Evolutionary conservation across 2,329 filamentous ascomycete species (phyloP).

Genomic region (Fusarium sp.): DNA sequence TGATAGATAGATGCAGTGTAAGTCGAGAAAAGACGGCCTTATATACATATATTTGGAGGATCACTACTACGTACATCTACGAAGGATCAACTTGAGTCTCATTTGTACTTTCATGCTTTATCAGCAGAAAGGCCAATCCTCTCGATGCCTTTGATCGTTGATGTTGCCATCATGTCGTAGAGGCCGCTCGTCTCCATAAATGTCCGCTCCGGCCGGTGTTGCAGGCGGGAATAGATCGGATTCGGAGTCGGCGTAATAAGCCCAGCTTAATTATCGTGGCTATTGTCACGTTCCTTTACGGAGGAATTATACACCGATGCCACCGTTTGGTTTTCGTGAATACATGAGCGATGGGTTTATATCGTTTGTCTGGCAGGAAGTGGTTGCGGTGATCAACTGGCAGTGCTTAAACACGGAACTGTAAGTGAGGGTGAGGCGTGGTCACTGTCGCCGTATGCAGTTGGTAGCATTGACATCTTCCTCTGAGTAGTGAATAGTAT

Average conservation of each 20-base stretch:
- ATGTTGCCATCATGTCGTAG: background rate
- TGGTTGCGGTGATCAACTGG: background rate
- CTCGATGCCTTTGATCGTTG: constrained; percentile 2
- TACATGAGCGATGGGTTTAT: background rate
- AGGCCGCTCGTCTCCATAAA: constrained; percentile 12
- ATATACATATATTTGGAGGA: constrained; percentile 5
- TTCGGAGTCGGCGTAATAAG: constrained; percentile 4
- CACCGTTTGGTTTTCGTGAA: background rate
- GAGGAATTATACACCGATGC: background rate
- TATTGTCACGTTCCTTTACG: background rate
- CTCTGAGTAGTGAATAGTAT: background rate
- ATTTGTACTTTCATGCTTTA: constrained; percentile 10
- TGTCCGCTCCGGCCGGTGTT: constrained; percentile 11
- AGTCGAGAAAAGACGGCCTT: background rate
- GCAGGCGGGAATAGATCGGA: background rate
- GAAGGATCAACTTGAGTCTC: accelerated
- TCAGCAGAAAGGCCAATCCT: background rate
- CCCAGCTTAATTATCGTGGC: background rate
- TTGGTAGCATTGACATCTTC: background rate
- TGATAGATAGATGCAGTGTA: background rate
- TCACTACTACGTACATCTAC: too few species aligned
- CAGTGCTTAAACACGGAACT: too few species aligned
- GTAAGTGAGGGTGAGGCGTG: background rate
- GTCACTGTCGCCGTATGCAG: background rate
- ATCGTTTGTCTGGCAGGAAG: background rate